Evolutionary conservation across 139 green algal species (phyloP).

Genomic region (Picochlorum sp.): DNA sequence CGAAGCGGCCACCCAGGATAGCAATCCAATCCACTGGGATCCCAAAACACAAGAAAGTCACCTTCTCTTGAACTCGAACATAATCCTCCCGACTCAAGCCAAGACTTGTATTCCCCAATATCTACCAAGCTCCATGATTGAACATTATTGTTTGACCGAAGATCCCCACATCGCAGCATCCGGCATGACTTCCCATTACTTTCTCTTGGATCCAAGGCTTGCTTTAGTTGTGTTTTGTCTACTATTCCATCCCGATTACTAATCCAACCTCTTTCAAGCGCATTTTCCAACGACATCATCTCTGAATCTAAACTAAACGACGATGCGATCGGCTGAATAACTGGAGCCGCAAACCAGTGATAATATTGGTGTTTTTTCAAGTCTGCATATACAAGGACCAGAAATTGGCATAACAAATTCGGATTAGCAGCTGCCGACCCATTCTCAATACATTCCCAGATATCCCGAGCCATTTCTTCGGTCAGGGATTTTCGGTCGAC

Average conservation of each 20-base stretch:
- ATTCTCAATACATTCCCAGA: constrained; percentile 58
- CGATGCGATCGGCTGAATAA: constrained; percentile 33
- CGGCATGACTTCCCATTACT: no score
- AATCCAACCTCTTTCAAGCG: no score
- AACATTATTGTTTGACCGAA: no score
- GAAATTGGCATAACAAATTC: constrained; percentile 30
- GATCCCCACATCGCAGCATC: no score
- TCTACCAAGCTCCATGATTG: no score
- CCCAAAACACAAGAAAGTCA: constrained; percentile 47
- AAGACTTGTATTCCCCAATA: no score
- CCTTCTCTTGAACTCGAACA: background rate
- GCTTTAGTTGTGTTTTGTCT: no score
- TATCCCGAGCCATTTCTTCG: background rate
- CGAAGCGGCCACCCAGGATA: constrained; percentile 75
- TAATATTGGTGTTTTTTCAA: constrained; percentile 80
- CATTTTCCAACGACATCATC: no score
- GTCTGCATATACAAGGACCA: constrained; percentile 72
- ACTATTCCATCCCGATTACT: no score
- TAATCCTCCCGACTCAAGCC: background rate
- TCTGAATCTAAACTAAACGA: no score
- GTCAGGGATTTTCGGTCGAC: constrained; percentile 24
- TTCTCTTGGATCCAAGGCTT: no score
- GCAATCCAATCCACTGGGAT: constrained; percentile 40
- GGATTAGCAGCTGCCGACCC: constrained; percentile 30
- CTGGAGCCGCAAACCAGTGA: constrained; percentile 83